A percentile compares a stretch with the other conserved stretches of the same genome.
phyloP scores from a whole-genome alignment of 108 stramenopile genomes.

The Mediolabrus comicus region DNA sequence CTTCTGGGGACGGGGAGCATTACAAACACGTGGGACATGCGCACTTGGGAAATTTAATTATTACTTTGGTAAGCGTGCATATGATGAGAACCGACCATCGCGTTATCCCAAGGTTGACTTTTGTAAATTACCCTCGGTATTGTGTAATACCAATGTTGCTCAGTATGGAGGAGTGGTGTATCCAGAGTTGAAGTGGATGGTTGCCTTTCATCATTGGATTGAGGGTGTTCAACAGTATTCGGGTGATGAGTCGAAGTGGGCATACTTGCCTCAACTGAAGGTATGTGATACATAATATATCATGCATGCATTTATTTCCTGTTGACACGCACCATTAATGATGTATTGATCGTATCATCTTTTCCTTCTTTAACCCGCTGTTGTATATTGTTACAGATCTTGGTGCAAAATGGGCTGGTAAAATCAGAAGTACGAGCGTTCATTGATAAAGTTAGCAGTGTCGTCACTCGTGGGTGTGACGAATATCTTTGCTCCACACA shows the following conservation, averaged over 20 bases:
- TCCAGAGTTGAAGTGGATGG: slow-evolving; percentile 33
- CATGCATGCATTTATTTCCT: too few relatives aligned
- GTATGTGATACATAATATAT: too few relatives aligned
- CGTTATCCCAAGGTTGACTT: slow-evolving; percentile 41
- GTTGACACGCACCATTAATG: too few relatives aligned
- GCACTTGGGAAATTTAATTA: slow-evolving; percentile 42
- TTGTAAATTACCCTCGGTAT: slow-evolving; percentile 16
- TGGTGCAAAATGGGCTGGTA: not conserved
- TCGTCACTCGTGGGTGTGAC: slow-evolving; percentile 33
- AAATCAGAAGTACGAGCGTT: slow-evolving; percentile 8
- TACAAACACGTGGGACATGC: slow-evolving; percentile 39
- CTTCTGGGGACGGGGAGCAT: slow-evolving; percentile 46
- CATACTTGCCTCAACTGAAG: slow-evolving; percentile 33
- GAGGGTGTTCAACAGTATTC: slow-evolving; percentile 23
- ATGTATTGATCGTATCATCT: too few relatives aligned
- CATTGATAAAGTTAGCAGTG: slow-evolving; percentile 35
- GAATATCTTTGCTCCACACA: slow-evolving; percentile 24
- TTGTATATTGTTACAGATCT: too few relatives aligned
- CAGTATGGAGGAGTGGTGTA: slow-evolving; percentile 16
- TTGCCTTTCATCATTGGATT: slow-evolving; percentile 35
- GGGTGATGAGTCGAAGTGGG: slow-evolving; percentile 18
- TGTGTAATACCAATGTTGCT: slow-evolving; percentile 18
- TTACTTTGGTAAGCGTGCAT: slow-evolving; percentile 32
- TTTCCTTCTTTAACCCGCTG: too few relatives aligned
- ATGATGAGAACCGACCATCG: slow-evolving; percentile 22